Conservation (phyloP, 192 early-diverging fungal genomes). For the Coemansia sp. region DNA sequence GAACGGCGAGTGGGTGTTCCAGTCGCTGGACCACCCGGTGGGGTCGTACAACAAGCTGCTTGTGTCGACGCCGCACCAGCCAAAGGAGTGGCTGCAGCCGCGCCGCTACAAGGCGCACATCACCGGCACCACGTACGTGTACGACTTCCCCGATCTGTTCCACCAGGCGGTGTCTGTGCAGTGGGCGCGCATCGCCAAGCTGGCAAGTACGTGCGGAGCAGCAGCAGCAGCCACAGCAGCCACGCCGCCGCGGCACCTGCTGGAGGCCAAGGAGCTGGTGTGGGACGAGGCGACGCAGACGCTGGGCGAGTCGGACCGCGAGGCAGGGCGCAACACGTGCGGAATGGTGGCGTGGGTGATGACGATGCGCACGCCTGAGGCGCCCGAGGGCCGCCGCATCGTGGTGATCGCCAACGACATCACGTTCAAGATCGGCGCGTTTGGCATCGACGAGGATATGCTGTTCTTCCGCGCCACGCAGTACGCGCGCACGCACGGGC, state of each 20-base stretch:
- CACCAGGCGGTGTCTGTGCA: slow-evolving; percentile 76
- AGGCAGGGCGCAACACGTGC: slow-evolving; percentile 84
- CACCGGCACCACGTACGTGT: slow-evolving; percentile 97
- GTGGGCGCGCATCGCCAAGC: slow-evolving; percentile 65
- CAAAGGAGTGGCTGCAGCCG: slow-evolving; percentile 95
- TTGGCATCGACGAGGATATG: slow-evolving; percentile 90
- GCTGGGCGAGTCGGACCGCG: slow-evolving; percentile 74
- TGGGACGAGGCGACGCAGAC: slow-evolving; percentile 72
- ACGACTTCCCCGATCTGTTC: slow-evolving; percentile 99
- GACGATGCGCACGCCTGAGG: slow-evolving; percentile 88
- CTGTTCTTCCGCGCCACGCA: slow-evolving; percentile 93
- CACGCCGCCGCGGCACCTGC: slow-evolving; percentile 57
- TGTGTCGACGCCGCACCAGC: slow-evolving; percentile 80
- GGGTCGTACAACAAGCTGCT: slow-evolving; percentile 83
- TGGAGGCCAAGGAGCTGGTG: slow-evolving; percentile 84
- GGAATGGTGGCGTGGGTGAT: slow-evolving; percentile 98
- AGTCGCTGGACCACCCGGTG: slow-evolving; percentile 74
- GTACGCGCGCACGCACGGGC: slow-evolving; percentile 78
- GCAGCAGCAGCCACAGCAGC: not conserved
- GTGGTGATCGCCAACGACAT: slow-evolving; percentile 99
- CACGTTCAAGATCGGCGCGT: slow-evolving; percentile 95
- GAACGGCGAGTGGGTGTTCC: slow-evolving; percentile 80
- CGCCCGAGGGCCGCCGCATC: slow-evolving; percentile 82
- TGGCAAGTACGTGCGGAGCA: not conserved
- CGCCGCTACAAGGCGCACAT: slow-evolving; percentile 97